phyloP scores from a whole-genome alignment of 176 grass and related monocot species.

The Musa troglodytarum region DNA sequence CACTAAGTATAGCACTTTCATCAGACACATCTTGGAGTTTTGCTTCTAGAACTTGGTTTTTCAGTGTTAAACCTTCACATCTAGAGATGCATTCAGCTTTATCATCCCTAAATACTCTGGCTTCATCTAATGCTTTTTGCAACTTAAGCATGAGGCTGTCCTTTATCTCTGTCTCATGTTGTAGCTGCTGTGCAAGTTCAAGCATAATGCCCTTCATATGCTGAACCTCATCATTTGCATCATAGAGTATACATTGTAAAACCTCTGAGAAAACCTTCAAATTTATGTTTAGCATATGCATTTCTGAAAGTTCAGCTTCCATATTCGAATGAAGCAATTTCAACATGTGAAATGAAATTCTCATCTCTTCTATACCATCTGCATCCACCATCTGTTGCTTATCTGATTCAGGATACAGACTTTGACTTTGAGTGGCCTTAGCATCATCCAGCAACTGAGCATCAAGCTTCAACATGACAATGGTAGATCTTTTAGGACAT shows the following conservation, averaged over 20 bases:
- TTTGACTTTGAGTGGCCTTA: not conserved
- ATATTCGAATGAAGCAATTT: conserved; percentile 24
- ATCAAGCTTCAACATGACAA: not conserved
- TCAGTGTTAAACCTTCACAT: conserved; percentile 63
- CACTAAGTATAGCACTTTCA: conserved; percentile 40
- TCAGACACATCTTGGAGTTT: conserved; percentile 61
- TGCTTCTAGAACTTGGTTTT: conserved; percentile 73
- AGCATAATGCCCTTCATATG: conserved; percentile 40
- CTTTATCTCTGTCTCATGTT: conserved; percentile 43
- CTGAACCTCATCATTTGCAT: conserved; percentile 45
- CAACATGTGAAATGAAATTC: conserved; percentile 11
- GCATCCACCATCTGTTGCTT: not conserved
- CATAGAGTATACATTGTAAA: conserved; percentile 46
- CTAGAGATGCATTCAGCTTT: conserved; percentile 53
- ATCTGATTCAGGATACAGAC: conserved; percentile 1
- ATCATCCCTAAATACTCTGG: conserved; percentile 53
- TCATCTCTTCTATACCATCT: conserved; percentile 19
- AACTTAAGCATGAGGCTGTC: conserved; percentile 45
- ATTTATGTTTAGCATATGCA: conserved; percentile 45
- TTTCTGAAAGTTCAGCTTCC: conserved; percentile 63
- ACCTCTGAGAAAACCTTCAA: conserved; percentile 68
- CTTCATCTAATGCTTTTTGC: conserved; percentile 44
- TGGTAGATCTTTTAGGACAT: conserved; percentile 24
- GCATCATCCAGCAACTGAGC: conserved; percentile 23
- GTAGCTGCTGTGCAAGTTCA: conserved; percentile 55